Base-by-base conservation (phyloP, 345 rosid species). In the Iberis pinnata region DNA sequence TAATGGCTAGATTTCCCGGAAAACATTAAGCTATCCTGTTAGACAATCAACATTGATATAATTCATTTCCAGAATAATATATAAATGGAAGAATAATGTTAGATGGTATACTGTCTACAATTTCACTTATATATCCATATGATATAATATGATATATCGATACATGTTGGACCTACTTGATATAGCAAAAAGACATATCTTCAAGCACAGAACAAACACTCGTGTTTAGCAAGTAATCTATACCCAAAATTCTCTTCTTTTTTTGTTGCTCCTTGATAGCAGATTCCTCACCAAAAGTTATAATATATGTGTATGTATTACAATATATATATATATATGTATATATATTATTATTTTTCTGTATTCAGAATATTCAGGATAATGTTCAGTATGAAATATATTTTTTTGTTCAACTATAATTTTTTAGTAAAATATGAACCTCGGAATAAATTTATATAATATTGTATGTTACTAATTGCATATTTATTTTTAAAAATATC, bases 151-250 rank as follows among this genome's bases (percentile, higher is more conserved):
- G 2, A 7, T n/a, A 26, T 36, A 36, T 50, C 12, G 20, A 40
- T 48, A 16, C 17, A 56, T 42, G 47, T 65, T 65, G 40, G 58
- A 42, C 63, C 58, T 40, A 64, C 43, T 64, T 49, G 63, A 16
- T 32, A 22, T 40, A 42, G 33, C 24, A 49, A 52, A 36, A 51
- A 43, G 48, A 52, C 41, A 51, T 44, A 50, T 52, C 64, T 65
- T 65, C 42, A 65, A 59, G 70, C 49, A 65, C 64, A 51, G 64
- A 51, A 65, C 60, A 65, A 54, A 51, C 58, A 33, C 53, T 65
- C 70, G 64, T 65, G 60, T 58, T 43, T 14, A 65, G 53, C 64
- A 65, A 65, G 70, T 35, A 25, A 65, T 20, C 48, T 58, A 65
- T 46, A 51, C 49, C 60, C 27, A 51, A 18, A 58, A 16, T 12